Evolutionary conservation across 1,284 basidiomycete genomes (phyloP), one percentile per base, ranked within the genome.

Genomic region (Heterobasidion occidentale): DNA sequence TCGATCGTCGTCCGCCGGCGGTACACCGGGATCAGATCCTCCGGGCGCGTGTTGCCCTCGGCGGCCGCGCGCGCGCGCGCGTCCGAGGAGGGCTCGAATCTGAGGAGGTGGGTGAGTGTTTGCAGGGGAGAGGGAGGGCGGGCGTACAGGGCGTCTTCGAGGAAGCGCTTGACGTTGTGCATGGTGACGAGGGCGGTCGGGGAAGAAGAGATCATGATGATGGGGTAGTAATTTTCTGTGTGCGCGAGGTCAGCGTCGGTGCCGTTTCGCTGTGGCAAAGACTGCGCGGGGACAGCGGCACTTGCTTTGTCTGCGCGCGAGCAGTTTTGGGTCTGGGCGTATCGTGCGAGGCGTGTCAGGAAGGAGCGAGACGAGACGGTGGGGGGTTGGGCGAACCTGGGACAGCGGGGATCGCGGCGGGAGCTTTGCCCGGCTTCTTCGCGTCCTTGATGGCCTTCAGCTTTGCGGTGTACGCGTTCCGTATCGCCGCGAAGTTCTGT

Each of bases 161-260:
- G 73, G 70, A 98, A 96, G 49, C 82, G 82, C 69, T 92, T 92
- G 59, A 98, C 93, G 69, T 99, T 99, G 80, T 95, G 89, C 93
- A 99, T 97, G 5, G 93, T 98, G 66, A 99, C 86, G 55, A 99
- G 82, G 8, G 94, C 87, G 0, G 95, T 98, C 0, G 94, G 94
- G 1, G 92, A 94, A 0, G 94, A 97, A 0, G 94, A 96, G 44
- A 99, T 94, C 72, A 98, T 88, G 68, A 98, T 95, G 67, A 99
- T 98, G 0, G 95, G 95, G 70, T 89, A 86, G 66, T 80, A 82
- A 62, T 83, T 83, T 56, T 79, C 83, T 85, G 64, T 36, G 51
- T 44, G 57, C 55, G 27, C 27, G 27, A 27, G 27, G 27, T 27
- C 27, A 27, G 27, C 19, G 19, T 19, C 19, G 19, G 19, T 19